Base-by-base conservation (phyloP, 2,329 filamentous ascomycete species). In the Cryphonectria radicalis region DNA sequence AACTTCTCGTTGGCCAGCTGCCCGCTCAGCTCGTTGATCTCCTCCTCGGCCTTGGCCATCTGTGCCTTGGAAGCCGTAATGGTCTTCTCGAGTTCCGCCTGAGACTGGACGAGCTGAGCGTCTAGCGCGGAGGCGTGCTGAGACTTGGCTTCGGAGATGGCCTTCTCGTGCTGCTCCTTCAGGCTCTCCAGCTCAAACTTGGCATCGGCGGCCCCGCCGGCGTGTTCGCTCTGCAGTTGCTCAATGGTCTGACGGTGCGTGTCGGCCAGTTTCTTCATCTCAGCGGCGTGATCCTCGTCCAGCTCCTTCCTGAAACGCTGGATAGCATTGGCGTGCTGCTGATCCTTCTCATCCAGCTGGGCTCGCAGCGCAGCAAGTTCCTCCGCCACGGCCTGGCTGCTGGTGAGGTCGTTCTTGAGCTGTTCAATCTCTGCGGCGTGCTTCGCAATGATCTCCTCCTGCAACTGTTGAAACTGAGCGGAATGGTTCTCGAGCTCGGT, bases 1-100 rank as follows among this genome's bases (percentile, higher is more conserved):
- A 89, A 88, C 82, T 90, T 90, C 74, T 87, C 87, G 65, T 86
- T 82, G 2, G 86, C 88, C 59, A 90, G 85, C 75, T 86, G 83
- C 75, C 86, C 85, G 69, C 84, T 83, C 73, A 89, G 78, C 35
- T 84, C 82, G 73, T 84, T 82, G 43, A 83, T 77, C 74, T 90
- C 88, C 40, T 81, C 79, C 73, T 87, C 81, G 2, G 82, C 78
- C 76, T 85, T 84, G 67, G 77, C 79, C 22, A 88, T 79, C 28
- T 83, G 80, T 50, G 82, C 81, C 74, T 85, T 82, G 37, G 77
- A 74, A 17, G 79, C 74, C 2, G 75, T 76, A 40, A 83, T 75
- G 35, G 84, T 77, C 10, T 75, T 76, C 68, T 84, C 79, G 17
- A 82, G 76, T 25, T 81, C 79, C 0, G 76, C 73, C 67, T 82